A percentile compares a stretch with the other conserved stretches of the same genome.
Conservation (phyloP, 805 yeast genomes). For the Wickerhamiella dianesei region DNA sequence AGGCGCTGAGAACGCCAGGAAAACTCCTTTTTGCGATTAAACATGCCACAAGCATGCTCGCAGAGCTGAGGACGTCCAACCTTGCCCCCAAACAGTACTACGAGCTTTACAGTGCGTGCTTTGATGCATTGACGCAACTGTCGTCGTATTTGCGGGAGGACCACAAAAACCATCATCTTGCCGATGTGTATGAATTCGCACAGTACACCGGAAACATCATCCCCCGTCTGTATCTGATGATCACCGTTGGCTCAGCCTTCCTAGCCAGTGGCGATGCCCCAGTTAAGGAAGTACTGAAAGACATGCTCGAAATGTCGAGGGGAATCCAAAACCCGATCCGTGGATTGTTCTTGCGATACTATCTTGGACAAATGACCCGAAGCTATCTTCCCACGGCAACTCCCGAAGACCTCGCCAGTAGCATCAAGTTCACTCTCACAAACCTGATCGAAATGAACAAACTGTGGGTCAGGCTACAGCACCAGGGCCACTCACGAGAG, state of each 20-base stretch:
- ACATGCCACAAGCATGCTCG: slow-evolving; percentile 69
- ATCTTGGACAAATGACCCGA: slow-evolving; percentile 71
- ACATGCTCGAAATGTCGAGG: slow-evolving; percentile 94
- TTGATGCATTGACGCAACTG: slow-evolving; percentile 64
- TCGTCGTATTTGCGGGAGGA: slow-evolving; percentile 50
- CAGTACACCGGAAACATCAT: slow-evolving; percentile 86
- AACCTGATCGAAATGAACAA: slow-evolving; percentile 97
- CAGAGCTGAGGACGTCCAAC: slow-evolving; percentile 63
- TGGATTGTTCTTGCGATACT: slow-evolving; percentile 82
- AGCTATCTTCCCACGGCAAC: slow-evolving; percentile 37
- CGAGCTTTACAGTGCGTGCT: slow-evolving; percentile 72
- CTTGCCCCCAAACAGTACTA: slow-evolving; percentile 85
- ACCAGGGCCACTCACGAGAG: slow-evolving; percentile 85
- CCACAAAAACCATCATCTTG: slow-evolving; percentile 59
- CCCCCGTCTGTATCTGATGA: slow-evolving; percentile 87
- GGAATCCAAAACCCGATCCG: slow-evolving; percentile 94
- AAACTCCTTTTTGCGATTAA: slow-evolving; percentile 77
- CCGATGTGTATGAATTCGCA: slow-evolving; percentile 85
- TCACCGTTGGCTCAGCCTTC: slow-evolving; percentile 85
- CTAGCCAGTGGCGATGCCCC: slow-evolving; percentile 71
- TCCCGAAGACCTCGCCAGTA: slow-evolving; percentile 36
- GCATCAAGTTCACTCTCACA: slow-evolving; percentile 64
- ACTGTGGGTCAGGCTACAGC: slow-evolving; percentile 92
- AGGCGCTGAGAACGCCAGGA: slow-evolving; percentile 45
- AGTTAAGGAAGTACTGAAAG: slow-evolving; percentile 73